Evolutionary conservation across 768 basidiomycete genomes (phyloP), one percentile per base, ranked within the genome.

Genomic region (Rhodotorula taiwanensis): DNA sequence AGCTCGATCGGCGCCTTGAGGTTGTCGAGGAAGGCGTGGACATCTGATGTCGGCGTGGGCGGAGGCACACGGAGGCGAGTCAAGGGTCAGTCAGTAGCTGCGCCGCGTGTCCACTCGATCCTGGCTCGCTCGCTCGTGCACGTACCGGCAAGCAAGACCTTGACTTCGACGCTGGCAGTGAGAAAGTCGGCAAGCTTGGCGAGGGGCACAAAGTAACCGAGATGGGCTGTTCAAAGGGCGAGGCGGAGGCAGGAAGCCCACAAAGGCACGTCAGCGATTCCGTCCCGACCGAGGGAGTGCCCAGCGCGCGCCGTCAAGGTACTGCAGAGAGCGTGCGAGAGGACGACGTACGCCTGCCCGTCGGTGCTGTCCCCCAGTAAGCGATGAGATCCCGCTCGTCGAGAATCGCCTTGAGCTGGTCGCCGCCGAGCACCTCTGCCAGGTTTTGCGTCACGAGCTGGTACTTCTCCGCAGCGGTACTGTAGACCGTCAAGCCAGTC

Each of bases 21-120:
- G 73, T 97, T 95, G 75, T 99, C 95, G 51, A 99, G 83, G 80
- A 98, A 98, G 11, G 92, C 95, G 72, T 98, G 95, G 20, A 97
- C 83, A 74, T 95, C 91, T 89, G 74, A 5, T 25, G 55, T 27
- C 10, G 36, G 36, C 36, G n/a, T n/a, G n/a, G n/a, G n/a, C n/a
- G n/a, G n/a, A n/a, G n/a, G n/a, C n/a, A n/a, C n/a, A n/a, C n/a
- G n/a, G n/a, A n/a, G n/a, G n/a, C n/a, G n/a, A n/a, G n/a, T n/a
- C n/a, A n/a, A n/a, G n/a, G n/a, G n/a, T n/a, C n/a, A n/a, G n/a
- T n/a, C n/a, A n/a, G n/a, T n/a, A n/a, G n/a, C n/a, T n/a, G n/a
- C n/a, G n/a, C n/a, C n/a, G n/a, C n/a, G n/a, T n/a, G n/a, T n/a
- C 36, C 10, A 39, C 36, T 39, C 36, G 36, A 39, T 44, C 20